phyloP scores from a whole-genome alignment of 2,329 filamentous ascomycete species.

The Botryotinia convoluta region DNA sequence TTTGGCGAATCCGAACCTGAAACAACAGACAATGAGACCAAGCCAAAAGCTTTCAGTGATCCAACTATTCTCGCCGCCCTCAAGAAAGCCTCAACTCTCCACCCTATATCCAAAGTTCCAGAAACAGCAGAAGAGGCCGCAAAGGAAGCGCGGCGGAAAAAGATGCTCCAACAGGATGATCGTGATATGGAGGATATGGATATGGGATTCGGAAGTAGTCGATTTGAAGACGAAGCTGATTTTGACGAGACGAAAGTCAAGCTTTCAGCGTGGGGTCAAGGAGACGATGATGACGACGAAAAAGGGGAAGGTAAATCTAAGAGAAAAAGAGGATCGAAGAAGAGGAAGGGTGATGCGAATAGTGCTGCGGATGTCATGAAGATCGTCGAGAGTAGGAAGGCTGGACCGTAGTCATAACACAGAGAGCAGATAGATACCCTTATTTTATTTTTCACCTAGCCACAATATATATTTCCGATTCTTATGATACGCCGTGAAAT shows the following conservation, averaged over 20 bases:
- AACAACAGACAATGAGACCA: conserved; percentile 36
- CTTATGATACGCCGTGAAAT: neutral
- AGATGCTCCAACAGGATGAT: conserved; percentile 70
- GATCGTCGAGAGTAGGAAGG: conserved; percentile 59
- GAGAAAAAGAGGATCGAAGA: conserved; percentile 70
- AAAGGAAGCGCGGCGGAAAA: conserved; percentile 66
- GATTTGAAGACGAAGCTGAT: conserved; percentile 86
- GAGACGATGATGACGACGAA: conserved; percentile 47
- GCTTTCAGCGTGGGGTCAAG: conserved; percentile 62
- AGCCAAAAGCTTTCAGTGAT: conserved; percentile 60
- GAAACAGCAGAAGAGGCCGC: conserved; percentile 49
- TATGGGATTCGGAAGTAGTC: conserved; percentile 86
- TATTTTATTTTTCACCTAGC: neutral
- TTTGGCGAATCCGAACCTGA: conserved; percentile 58
- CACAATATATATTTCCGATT: neutral
- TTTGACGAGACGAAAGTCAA: conserved; percentile 66
- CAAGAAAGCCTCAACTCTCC: conserved; percentile 73
- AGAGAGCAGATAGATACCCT: neutral
- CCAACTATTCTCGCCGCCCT: conserved; percentile 79
- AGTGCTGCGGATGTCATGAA: conserved; percentile 76
- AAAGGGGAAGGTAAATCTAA: conserved; percentile 50
- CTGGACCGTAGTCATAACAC: neutral
- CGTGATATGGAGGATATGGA: conserved; percentile 90
- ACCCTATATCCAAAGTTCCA: conserved; percentile 44
- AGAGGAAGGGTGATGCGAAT: conserved; percentile 75